Percentiles rank a stretch among this genome's conserved stretches.
phyloP scores from a whole-genome alignment of 2,329 filamentous ascomycete genomes.

The Fusarium haematococcum region DNA sequence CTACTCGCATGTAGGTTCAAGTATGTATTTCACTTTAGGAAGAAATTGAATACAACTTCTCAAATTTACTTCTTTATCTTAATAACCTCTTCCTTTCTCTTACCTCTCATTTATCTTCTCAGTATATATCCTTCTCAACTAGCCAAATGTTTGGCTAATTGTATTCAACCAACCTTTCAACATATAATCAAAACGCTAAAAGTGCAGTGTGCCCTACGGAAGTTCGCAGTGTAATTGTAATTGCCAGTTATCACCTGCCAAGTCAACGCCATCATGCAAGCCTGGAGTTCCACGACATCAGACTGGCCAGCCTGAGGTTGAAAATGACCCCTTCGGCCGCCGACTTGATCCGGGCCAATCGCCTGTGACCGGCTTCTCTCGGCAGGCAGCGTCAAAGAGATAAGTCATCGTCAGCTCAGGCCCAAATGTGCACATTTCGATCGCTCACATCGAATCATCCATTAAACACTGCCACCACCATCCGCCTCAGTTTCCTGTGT shows the following conservation, averaged over 20 bases:
- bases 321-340: neutral
- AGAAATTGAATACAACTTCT: neutral
- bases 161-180: neutral
- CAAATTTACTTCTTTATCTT: neutral
- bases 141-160: neutral
- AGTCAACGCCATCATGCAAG: neutral
- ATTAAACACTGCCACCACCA: constrained; percentile 5
- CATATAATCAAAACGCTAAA: neutral
- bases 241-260: neutral
- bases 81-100: neutral
- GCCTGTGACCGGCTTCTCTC: neutral
- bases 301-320: neutral
- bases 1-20: neutral
- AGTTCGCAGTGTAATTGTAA: neutral
- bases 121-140: neutral
- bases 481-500: neutral
- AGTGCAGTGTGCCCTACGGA: neutral
- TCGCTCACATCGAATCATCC: neutral
- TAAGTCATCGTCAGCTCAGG: neutral
- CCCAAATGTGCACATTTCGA: constrained; percentile 3
- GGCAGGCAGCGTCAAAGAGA: neutral
- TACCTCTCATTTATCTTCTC: rapidly evolving
- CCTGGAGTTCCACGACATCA: neutral
- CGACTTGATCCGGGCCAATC: neutral
- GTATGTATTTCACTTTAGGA: neutral